phyloP scores from a whole-genome alignment of 768 basidiomycete genomes.

The Kwoniella shandongensis region DNA sequence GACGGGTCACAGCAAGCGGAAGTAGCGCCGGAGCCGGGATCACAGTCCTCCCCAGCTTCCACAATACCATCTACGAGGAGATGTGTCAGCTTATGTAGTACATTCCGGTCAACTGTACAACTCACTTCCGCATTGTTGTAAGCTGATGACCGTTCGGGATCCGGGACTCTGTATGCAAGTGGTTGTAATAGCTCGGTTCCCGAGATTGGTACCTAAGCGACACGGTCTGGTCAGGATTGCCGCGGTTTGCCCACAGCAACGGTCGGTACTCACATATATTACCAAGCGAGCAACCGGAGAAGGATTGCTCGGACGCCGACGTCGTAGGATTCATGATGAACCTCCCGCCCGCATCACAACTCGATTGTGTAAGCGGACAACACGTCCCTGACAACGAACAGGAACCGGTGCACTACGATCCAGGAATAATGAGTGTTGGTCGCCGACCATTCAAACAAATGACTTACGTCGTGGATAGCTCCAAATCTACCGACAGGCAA shows the following conservation, averaged over 20 bases:
- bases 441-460: not conserved
- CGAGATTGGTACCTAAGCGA: constrained; percentile 64
- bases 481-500: constrained; percentile 70
- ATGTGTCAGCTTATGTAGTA: not conserved
- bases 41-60: constrained; percentile 74
- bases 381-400: constrained; percentile 64
- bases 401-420: constrained; percentile 69
- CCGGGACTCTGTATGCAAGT: constrained; percentile 69
- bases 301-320: constrained; percentile 64
- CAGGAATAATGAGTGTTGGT: not conserved
- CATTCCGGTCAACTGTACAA: not conserved
- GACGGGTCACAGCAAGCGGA: constrained; percentile 70
- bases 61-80: constrained; percentile 48
- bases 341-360: constrained; percentile 66
- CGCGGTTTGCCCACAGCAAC: no score
- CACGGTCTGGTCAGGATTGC: not conserved
- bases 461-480: constrained; percentile 60
- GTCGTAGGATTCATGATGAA: constrained; percentile 82
- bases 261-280: constrained; percentile 78
- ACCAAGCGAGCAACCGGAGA: constrained; percentile 77
- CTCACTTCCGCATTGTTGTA: constrained; percentile 50
- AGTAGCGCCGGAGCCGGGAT: constrained; percentile 65
- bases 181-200: constrained; percentile 58
- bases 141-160: constrained; percentile 44
- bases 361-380: constrained; percentile 65